phyloP scores from a whole-genome alignment of 164 flowering plant species.

The Amborella trichopoda region DNA sequence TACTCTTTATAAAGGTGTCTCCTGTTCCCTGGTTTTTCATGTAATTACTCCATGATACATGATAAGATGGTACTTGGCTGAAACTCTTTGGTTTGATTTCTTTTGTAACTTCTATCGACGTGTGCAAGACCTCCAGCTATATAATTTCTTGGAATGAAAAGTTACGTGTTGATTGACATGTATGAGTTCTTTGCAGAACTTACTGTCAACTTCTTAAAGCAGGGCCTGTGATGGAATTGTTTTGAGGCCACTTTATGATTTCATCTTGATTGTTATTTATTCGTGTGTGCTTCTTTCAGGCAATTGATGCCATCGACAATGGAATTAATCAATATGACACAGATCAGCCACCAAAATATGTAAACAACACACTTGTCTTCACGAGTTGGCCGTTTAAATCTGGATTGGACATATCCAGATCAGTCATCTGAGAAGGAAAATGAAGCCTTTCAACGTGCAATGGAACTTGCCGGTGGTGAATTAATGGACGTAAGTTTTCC shows the following conservation, averaged over 20 bases:
- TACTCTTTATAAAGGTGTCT: too few relatives aligned
- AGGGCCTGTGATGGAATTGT: background rate
- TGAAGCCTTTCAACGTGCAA: constrained; percentile 79
- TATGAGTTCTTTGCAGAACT: too few relatives aligned
- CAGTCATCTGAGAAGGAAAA: constrained; percentile 84
- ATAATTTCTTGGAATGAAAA: too few relatives aligned
- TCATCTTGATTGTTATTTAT: background rate
- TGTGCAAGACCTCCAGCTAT: too few relatives aligned
- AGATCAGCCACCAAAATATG: constrained; percentile 75
- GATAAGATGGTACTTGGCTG: too few relatives aligned
- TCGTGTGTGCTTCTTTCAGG: constrained; percentile 23
- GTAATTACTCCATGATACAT: too few relatives aligned
- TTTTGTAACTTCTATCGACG: too few relatives aligned
- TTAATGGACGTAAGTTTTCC: constrained; percentile 57
- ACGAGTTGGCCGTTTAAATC: constrained; percentile 70
- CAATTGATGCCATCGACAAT: constrained; percentile 91
- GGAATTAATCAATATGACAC: constrained; percentile 78
- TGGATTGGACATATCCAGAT: constrained; percentile 85
- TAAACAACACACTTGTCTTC: constrained; percentile 70
- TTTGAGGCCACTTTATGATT: background rate
- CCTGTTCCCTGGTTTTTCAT: too few relatives aligned
- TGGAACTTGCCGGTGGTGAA: constrained; percentile 73
- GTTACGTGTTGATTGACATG: too few relatives aligned
- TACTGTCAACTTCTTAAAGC: too few relatives aligned
- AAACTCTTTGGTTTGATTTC: too few relatives aligned